Evolutionary conservation across 495 filamentous ascomycete species (phyloP).

Genomic region (Aspergillus carlsbadensis): DNA sequence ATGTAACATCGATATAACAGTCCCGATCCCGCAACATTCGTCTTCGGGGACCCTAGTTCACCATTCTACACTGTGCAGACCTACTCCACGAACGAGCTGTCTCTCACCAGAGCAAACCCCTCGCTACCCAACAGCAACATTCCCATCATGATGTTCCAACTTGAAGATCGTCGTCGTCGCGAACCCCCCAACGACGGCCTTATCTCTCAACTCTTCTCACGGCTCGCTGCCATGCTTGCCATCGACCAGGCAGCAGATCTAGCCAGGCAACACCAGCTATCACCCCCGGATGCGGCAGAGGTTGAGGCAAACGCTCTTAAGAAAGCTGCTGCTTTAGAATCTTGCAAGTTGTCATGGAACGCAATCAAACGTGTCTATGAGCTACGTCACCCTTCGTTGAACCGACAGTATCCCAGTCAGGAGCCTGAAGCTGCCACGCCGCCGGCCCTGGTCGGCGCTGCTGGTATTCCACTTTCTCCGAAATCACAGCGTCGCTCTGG

Average conservation of each 20-base stretch:
- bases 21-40: conserved; percentile 36
- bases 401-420: conserved; percentile 27
- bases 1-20: conserved; percentile 24
- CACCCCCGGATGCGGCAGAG: conserved; percentile 40
- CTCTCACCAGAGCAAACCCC: conserved; percentile 41
- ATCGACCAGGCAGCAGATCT: conserved; percentile 59
- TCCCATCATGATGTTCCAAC: conserved; percentile 56
- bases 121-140: conserved; percentile 35
- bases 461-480: conserved; percentile 64
- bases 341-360: conserved; percentile 71
- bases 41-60: conserved; percentile 36
- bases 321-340: conserved; percentile 67
- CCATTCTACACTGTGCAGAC: conserved; percentile 50
- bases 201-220: conserved; percentile 71
- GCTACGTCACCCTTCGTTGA: conserved; percentile 66
- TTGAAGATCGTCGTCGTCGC: conserved; percentile 57
- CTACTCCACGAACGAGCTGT: conserved; percentile 38
- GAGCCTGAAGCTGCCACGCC: conserved; percentile 30
- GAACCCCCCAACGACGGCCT: conserved; percentile 65
- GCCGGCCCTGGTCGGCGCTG: conserved; percentile 49
- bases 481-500: conserved; percentile 31
- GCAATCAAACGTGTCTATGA: conserved; percentile 60
- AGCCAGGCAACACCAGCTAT: conserved; percentile 40
- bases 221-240: conserved; percentile 66
- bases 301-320: conserved; percentile 58